Evolutionary conservation across 2,329 filamentous ascomycete genomes (phyloP).

Genomic region (Cladosporium sphaerospermum): DNA sequence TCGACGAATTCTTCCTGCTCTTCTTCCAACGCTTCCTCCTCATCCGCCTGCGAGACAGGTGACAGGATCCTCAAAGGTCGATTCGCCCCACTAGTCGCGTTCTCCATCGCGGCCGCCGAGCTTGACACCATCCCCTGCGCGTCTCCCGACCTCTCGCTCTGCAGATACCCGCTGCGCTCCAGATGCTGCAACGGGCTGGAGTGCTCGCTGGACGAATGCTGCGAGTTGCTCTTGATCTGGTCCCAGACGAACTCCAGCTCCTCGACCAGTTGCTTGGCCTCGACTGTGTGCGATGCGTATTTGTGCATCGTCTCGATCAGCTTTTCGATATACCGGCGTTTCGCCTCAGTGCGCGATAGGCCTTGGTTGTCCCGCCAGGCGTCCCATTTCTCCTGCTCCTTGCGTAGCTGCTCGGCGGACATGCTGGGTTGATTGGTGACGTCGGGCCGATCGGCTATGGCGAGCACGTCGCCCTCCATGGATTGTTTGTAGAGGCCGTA

Average conservation of each 20-base stretch:
- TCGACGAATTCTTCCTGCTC: conserved; percentile 42
- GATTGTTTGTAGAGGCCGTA: conserved; percentile 99
- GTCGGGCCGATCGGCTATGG: conserved; percentile 80
- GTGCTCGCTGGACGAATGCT: conserved; percentile 25
- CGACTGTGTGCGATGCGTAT: conserved; percentile 78
- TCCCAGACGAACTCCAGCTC: conserved; percentile 99
- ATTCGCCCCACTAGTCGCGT: conserved; percentile 1
- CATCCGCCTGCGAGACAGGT: conserved; percentile 69
- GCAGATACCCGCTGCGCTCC: conserved; percentile 31
- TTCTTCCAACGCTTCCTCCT: conserved; percentile 31
- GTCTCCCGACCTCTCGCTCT: conserved; percentile 22
- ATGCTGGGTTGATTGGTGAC: conserved; percentile 11
- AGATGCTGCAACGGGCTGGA: conserved; percentile 25
- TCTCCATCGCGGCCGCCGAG: conserved; percentile 26
- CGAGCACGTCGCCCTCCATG: conserved; percentile 96
- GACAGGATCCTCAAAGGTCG: conserved; percentile 56
- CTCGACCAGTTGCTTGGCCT: conserved; percentile 78
- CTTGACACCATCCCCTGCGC: conserved; percentile 19
- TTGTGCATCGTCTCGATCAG: conserved; percentile 95
- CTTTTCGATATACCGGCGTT: conserved; percentile 86
- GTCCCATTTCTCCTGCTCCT: conserved; percentile 55
- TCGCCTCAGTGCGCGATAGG: conserved; percentile 82
- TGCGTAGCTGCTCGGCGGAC: conserved; percentile 20
- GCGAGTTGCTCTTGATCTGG: conserved; percentile 73
- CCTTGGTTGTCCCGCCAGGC: conserved; percentile 88